Evolutionary conservation across 306 rosid species (phyloP).

Genomic region (Castanea mollissima): DNA sequence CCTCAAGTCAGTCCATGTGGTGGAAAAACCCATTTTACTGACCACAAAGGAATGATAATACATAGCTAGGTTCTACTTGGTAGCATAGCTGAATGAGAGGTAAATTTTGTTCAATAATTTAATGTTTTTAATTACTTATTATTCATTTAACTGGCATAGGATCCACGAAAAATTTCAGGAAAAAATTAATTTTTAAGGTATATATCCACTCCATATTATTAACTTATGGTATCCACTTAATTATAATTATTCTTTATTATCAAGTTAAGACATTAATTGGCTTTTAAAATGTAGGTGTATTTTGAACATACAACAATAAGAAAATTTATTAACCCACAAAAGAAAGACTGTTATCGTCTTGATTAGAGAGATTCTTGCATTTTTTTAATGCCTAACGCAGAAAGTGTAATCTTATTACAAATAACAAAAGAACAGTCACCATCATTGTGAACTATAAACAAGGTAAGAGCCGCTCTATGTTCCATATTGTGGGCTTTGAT

Average conservation of each 20-base stretch:
- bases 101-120: not conserved
- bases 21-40: not conserved
- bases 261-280: no score
- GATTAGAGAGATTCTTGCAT: not conserved
- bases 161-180: not conserved
- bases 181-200: not conserved
- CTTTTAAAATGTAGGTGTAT: no score
- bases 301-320: no score
- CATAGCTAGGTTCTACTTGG: not conserved
- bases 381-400: not conserved
- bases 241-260: no score
- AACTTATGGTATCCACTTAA: no score
- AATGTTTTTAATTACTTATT: not conserved
- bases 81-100: not conserved
- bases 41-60: not conserved
- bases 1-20: not conserved
- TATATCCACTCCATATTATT: no score
- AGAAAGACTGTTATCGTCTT: no score
- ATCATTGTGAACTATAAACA: not conserved
- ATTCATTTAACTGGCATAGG: not conserved
- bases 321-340: not conserved
- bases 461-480: not conserved
- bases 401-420: not conserved
- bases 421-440: not conserved
- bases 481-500: not conserved